Base-by-base conservation (phyloP, 2,329 filamentous ascomycete species). In the Epichloe brachyelytri region DNA sequence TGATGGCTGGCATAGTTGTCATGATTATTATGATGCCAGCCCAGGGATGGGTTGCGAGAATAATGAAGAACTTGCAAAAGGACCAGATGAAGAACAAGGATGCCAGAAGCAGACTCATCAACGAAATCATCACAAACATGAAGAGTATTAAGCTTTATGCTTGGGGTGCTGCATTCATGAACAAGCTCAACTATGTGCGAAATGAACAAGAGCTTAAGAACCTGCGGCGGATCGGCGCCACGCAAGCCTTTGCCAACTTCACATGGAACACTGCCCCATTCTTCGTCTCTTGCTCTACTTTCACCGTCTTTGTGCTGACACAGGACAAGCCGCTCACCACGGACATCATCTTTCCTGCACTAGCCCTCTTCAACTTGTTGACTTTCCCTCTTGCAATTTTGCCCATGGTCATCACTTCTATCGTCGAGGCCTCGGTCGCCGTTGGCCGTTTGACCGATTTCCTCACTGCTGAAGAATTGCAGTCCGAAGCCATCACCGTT, bases 1-100 rank as follows among this genome's bases (percentile, higher is more conserved):
- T 97, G 88, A 82, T 98, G 67, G 89, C 93, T 36, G 93, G 93
- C 61, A 85, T 98, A 48, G 91, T 78, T 49, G 88, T 90, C 52
- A 98, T 98, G 94, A 77, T 98, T 54, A 69, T 96, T 59, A 97
- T 97, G 91, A 91, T 98, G 66, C 93, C 93, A 0, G 74, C 97
- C 59, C 97, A 98, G 64, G 91, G 90, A 46, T 74, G 93, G 55
- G 93, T 97, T 63, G 91, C 93, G 22, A 80, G 85, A 53, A 77
- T 95, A 59, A 96, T 96, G 86, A 96, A 95, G 72, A 88, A 78
- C 43, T 72, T 98, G 60, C 94, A 98, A 65, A 94, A 97, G 69
- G 76, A 83, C 57, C 93, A 98, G 71, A 98, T 98, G 93, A 95
- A 94, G 74, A 97, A 97, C 73, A 98, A 98, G 71, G 93, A 98